phyloP scores from a whole-genome alignment of 2,329 filamentous ascomycete species.

The Zymoseptoria passerinii region DNA sequence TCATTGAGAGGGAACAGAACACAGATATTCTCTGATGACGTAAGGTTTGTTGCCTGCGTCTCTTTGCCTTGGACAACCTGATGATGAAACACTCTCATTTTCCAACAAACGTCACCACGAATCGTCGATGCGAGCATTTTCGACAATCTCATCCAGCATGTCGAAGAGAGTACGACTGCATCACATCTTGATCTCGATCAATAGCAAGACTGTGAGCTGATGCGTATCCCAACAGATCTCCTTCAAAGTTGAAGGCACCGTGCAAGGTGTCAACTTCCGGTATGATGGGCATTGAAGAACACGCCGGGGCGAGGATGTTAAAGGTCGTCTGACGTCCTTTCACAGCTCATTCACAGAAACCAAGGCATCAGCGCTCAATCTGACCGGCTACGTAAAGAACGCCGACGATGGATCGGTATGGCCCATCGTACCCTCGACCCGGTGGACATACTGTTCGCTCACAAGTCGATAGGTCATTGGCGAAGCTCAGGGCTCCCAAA shows the following conservation, averaged over 20 bases:
- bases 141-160: conserved; percentile 8
- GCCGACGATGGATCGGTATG: conserved; percentile 37
- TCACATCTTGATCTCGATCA: neutral
- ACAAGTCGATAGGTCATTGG: conserved; percentile 61
- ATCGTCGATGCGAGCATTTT: conserved; percentile 7
- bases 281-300: conserved; percentile 10
- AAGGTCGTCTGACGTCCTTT: neutral
- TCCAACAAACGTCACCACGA: neutral
- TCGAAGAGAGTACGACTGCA: conserved; percentile 10
- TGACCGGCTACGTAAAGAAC: conserved; percentile 43
- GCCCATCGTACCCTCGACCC: neutral
- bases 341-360: conserved; percentile 35
- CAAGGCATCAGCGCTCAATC: conserved; percentile 35
- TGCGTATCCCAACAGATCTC: conserved; percentile 32
- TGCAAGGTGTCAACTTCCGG: conserved; percentile 47
- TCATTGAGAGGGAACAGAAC: neutral
- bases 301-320: neutral
- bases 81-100: neutral
- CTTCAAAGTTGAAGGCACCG: conserved; percentile 40
- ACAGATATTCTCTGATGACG: neutral
- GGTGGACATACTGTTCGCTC: neutral
- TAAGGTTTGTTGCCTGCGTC: neutral
- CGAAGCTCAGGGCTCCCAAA: conserved; percentile 70
- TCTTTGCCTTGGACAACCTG: neutral
- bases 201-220: neutral